Evolutionary conservation across 441 rosid species (phyloP).

Genomic region (Pelargonium cotyledonis): DNA sequence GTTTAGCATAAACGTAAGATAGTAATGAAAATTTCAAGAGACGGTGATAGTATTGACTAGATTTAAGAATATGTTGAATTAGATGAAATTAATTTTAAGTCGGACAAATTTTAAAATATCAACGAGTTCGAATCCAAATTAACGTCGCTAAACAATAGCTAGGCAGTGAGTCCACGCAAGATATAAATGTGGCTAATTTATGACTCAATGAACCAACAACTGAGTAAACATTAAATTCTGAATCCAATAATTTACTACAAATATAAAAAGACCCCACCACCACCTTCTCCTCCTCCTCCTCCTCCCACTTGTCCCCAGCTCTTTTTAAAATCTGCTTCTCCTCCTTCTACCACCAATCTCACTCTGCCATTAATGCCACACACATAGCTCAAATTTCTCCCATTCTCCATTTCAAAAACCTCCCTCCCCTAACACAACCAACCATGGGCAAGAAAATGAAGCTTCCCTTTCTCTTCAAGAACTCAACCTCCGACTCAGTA

Average conservation of each 20-base stretch:
- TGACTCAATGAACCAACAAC: not conserved
- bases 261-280: slow-evolving; percentile 3
- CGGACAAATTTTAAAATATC: no score
- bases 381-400: not conserved
- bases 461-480: slow-evolving; percentile 1
- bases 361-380: not conserved
- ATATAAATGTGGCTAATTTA: no score
- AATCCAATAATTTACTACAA: not conserved
- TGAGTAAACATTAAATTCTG: not conserved
- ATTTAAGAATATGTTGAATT: no score
- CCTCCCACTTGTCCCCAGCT: not conserved
- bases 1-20: no score
- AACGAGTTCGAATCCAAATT: no score
- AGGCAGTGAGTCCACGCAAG: no score
- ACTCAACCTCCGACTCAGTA: not conserved
- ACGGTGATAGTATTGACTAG: no score
- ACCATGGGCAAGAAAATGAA: slow-evolving; percentile 1
- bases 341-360: not conserved
- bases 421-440: not conserved
- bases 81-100: no score
- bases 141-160: no score
- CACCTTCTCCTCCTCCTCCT: not conserved
- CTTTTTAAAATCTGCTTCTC: slow-evolving; percentile 1
- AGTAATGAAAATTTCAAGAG: no score
- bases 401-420: not conserved